phyloP scores from a whole-genome alignment of 2,329 filamentous ascomycete species.

The Trichoderma aggressivum region DNA sequence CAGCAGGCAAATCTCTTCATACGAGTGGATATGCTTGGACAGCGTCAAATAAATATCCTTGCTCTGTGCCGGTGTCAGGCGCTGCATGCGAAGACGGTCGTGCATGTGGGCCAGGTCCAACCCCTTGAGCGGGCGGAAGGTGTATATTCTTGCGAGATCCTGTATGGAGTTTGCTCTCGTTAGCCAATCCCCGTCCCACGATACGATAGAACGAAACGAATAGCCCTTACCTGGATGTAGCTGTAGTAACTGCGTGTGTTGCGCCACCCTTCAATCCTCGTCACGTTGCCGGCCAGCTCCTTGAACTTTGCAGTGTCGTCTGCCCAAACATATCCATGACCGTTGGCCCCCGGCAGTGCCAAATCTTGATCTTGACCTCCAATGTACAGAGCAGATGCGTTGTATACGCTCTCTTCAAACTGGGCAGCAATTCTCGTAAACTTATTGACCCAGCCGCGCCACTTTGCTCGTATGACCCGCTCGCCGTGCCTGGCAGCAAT shows the following conservation, averaged over 20 bases:
- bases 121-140: conserved; percentile 66
- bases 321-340: conserved; percentile 94
- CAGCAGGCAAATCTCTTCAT: conserved; percentile 81
- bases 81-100: conserved; percentile 80
- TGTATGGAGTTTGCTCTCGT: conserved; percentile 30
- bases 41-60: conserved; percentile 84
- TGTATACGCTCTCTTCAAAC: conserved; percentile 94
- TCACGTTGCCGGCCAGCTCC: conserved; percentile 88
- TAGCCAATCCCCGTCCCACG: not conserved
- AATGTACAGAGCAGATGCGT: conserved; percentile 83
- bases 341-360: conserved; percentile 58
- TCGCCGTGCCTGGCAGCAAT: conserved; percentile 86
- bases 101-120: conserved; percentile 89
- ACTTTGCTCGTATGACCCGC: conserved; percentile 84
- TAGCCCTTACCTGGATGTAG: conserved; percentile 70
- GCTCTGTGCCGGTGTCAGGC: conserved; percentile 70
- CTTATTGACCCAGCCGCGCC: conserved; percentile 90
- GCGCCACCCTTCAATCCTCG: conserved; percentile 93
- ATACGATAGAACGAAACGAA: not conserved
- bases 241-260: conserved; percentile 94
- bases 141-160: conserved; percentile 65
- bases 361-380: conserved; percentile 69
- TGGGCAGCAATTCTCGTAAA: conserved; percentile 90
- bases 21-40: conserved; percentile 69
- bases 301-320: conserved; percentile 76